Evolutionary conservation across 352 stramenopile genomes (phyloP), one percentile per base, ranked within the genome.

Genomic region (Phytophthora tentaculata): DNA sequence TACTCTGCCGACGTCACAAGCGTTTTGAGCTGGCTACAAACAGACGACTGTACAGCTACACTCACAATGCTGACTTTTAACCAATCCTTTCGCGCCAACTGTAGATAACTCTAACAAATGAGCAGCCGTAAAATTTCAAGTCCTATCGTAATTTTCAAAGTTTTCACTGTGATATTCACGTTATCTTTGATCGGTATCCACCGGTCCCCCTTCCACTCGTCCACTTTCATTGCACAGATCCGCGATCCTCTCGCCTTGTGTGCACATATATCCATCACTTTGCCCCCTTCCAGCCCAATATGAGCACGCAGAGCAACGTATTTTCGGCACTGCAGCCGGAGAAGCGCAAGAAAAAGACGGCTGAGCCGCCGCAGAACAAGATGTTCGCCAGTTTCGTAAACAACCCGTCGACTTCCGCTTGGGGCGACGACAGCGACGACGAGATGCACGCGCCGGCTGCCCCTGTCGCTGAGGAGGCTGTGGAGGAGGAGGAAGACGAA

Each of bases 371-470:
- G 43, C 75, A 82, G 29, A 82, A 80, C 57, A 83, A 81, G 54
- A 78, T 75, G 44, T 85, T 89, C 50, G 86, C 86, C 22, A 89
- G 85, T 24, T 95, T 95, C 45, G 81, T 92, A 47, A 83, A 73
- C 69, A 81, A 90, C 45, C 76, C 81, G 67, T 88, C 85, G 50
- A 84, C 74, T 52, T 79, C 74, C n/a, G 82, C 87, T 20, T 89
- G 77, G 72, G 80, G 77, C 32, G 81, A 92, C 64, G 81, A 91
- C 23, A 89, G 83, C 70, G 86, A 89, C 56, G 86, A 96, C 54
- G 85, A 94, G 37, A 76, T 84, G 44, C 80, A 87, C 48, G 76
- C 77, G 9, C 51, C 73, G 20, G 60, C 56, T 26, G 58, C 69
- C 2, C 58, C 78, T 52, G 64, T 69, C 20, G 82, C 68, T n/a